Evolutionary conservation across 1,284 basidiomycete species (phyloP), one percentile per base, ranked within the genome.

Genomic region (Puccinia novopanici): DNA sequence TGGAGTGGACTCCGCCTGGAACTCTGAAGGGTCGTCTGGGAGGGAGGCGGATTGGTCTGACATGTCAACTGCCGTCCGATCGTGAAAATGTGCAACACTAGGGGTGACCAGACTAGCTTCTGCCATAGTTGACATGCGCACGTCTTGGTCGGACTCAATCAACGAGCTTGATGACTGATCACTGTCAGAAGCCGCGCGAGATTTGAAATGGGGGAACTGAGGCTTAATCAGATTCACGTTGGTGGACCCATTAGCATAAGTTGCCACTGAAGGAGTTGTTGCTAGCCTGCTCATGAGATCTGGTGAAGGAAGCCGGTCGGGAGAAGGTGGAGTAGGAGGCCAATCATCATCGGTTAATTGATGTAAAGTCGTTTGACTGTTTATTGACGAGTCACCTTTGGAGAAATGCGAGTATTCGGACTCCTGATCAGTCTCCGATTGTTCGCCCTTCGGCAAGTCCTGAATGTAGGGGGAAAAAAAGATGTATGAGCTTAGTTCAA

Each of bases 291-390:
- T 45, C 76, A 71, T 71, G 17, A 71, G 55, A 34, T 78, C 76
- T 5, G 40, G 65, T n/a, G 65, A 68, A 15, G 76, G 65, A 48
- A 71, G 17, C 27, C 67, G 50, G 24, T 78, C 65, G 10, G 76
- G 67, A 40, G 65, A 78, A 78, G 27, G 52, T 30, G 76, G 65
- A 40, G 63, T 78, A 42, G 67, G 54, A 10, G 59, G 72, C 72
- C 72, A 74, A 30, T 57, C 54, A 57, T 74, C 72, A 57, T 74
- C 54, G 37, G 55, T 74, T 19, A 30, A 74, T 59, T 74, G 72
- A 57, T 59, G 34, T 34, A 74, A 55, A 37, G 52, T 74, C 27
- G 45, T 30, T 13, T 74, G 72, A 57, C 55, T 74, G 48, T 57
- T 3, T 9, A 57, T 59, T 24, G 55, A 74, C 22, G 34, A 68